Conservation (phyloP, 2,329 filamentous ascomycete genomes). For the Eutypa lata region DNA sequence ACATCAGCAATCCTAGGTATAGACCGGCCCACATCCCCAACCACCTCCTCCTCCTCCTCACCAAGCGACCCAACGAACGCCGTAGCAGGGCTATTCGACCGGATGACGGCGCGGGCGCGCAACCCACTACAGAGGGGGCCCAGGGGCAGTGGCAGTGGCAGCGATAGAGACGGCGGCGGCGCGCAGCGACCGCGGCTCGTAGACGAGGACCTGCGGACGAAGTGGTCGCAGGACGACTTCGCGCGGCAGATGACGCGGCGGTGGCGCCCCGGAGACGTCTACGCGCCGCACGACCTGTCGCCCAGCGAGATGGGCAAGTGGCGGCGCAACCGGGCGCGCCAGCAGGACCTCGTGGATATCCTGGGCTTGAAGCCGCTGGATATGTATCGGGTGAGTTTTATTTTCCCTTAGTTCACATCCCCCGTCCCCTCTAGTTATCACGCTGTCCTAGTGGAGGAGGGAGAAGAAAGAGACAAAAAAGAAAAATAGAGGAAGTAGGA, state of each 20-base stretch:
- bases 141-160: background rate
- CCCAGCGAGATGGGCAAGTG: slow-evolving; percentile 79
- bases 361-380: slow-evolving; percentile 76
- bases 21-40: slow-evolving; percentile 6
- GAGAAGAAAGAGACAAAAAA: too few relatives aligned
- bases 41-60: background rate
- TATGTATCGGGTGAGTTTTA: slow-evolving; percentile 75
- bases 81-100: slow-evolving; percentile 13
- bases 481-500: background rate
- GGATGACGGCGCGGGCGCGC: slow-evolving; percentile 5
- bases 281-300: slow-evolving; percentile 84
- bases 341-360: slow-evolving; percentile 73
- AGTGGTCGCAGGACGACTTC: slow-evolving; percentile 48
- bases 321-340: slow-evolving; percentile 53
- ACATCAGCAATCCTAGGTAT: slow-evolving; percentile 21
- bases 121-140: background rate
- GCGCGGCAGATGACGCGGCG: slow-evolving; percentile 63
- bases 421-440: too few relatives aligned
- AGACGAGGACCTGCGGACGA: slow-evolving; percentile 36
- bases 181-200: slow-evolving; percentile 28
- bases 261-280: slow-evolving; percentile 79
- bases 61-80: slow-evolving; percentile 8
- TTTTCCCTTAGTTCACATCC: too few relatives aligned
- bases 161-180: slow-evolving; percentile 3
- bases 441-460: too few relatives aligned